phyloP scores from a whole-genome alignment of 345 rosid species.

The Eucalyptus regnans region DNA sequence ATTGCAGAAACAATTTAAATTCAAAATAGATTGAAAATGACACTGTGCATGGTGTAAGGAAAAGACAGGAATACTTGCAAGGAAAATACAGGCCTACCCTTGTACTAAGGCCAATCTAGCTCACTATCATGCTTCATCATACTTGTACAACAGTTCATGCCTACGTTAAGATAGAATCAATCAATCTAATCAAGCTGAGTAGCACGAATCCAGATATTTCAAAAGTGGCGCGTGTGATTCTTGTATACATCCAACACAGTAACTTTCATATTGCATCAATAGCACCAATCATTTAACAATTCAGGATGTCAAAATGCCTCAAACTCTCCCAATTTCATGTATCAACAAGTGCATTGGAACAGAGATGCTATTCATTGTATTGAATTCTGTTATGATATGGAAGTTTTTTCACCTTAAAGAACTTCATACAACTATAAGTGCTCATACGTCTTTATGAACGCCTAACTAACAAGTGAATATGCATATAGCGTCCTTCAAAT shows the following conservation, averaged over 20 bases:
- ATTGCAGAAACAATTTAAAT: neutral
- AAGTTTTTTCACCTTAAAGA: neutral
- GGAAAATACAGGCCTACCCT: neutral
- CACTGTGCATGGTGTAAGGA: neutral
- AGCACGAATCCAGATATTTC: neutral
- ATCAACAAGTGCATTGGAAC: neutral
- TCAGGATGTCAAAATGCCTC: neutral
- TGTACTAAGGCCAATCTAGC: neutral
- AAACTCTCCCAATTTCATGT: neutral
- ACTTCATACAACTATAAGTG: neutral
- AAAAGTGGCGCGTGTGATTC: neutral
- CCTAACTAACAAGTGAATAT: neutral
- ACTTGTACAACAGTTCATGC: neutral
- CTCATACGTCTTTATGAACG: neutral
- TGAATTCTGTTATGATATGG: neutral
- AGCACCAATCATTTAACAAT: neutral
- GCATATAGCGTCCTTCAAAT: neutral
- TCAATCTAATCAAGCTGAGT: neutral
- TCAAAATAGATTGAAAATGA: neutral
- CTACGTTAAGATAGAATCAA: neutral
- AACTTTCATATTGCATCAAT: neutral
- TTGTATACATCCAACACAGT: neutral
- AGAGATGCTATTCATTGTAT: neutral
- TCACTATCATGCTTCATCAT: neutral
- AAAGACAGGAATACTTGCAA: neutral